These are phyloP conservation scores for Teratosphaeriaceae sp. DNA, from an alignment of 2,329 filamentous ascomycete genomes.

Conservation along the genomic window DNA sequence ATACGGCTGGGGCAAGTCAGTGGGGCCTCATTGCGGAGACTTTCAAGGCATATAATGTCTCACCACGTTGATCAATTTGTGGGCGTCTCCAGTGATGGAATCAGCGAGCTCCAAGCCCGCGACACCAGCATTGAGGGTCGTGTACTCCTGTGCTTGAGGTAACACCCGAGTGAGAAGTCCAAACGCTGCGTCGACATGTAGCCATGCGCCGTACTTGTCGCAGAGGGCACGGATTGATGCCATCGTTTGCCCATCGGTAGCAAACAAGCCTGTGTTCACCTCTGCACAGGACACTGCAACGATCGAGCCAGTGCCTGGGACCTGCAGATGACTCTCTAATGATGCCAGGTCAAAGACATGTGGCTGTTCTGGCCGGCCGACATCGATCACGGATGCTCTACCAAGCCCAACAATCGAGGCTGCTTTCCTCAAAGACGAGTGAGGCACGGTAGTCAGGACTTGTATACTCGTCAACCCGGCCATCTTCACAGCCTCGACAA, in stretches of 20 bases:
- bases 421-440: slow-evolving; percentile 79
- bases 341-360: slow-evolving; percentile 64
- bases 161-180: slow-evolving; percentile 72
- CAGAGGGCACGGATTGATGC: slow-evolving; percentile 59
- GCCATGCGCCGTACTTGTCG: slow-evolving; percentile 69
- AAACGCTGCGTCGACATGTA: slow-evolving; percentile 90
- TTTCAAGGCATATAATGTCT: slow-evolving; percentile 27
- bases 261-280: slow-evolving; percentile 83
- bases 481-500: slow-evolving; percentile 58
- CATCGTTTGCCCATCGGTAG: slow-evolving; percentile 56
- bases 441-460: slow-evolving; percentile 72
- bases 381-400: slow-evolving; percentile 56
- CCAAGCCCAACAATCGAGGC: slow-evolving; percentile 78
- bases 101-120: slow-evolving; percentile 74
- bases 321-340: slow-evolving; percentile 55
- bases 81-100: slow-evolving; percentile 78
- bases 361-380: slow-evolving; percentile 49
- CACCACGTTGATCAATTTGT: slow-evolving; percentile 88
- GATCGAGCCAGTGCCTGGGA: slow-evolving; percentile 54
- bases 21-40: too few species aligned
- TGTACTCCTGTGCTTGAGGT: slow-evolving; percentile 49
- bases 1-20: slow-evolving; percentile 75
- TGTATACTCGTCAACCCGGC: slow-evolving; percentile 64
- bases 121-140: slow-evolving; percentile 43
- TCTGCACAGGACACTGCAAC: slow-evolving; percentile 79